Base-by-base conservation (phyloP, 345 rosid species). In the Melastoma malabathricum region DNA sequence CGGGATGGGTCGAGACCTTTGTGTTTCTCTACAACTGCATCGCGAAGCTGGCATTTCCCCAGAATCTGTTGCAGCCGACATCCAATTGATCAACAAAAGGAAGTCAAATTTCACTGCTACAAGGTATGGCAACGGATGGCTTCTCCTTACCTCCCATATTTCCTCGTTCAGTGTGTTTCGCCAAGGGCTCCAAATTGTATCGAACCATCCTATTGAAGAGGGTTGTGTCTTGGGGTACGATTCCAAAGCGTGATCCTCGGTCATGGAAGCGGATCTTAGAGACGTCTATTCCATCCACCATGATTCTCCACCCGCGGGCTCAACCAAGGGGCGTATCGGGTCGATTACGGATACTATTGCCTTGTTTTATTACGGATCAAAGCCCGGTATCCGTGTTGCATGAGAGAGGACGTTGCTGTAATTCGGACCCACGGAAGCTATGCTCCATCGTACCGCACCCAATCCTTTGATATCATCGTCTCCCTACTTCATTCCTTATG, bases 151-250 rank as follows among this genome's bases (percentile, higher is more conserved):
- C 93, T 87, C 89, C 98, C 98, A 92, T 64, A 92, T 84, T 62
- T 84, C 89, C 62, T 70, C 74, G 67, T n/a, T 92, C 96, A 1
- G 78, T 58, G 58, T 82, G 88, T 15, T 79, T 81, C 60, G 72
- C 69, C 41, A 81, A 61, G 43, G 98, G 98, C 58, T 92, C 96
- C 71, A 92, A 58, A 51, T 92, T 92, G 70, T 71, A 84, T 69
- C 95, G 80, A 57, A 92, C 98, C 18, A 88, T 87, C 57, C 96
- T 96, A 29, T 77, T 84, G 64, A 87, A 92, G 19, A 87, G 78
- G 45, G 97, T 87, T 49, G 98, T 93, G 55, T 92, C 98, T 44
- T 84, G 96, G 60, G 96, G 98, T 58, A 92, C 84, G 45, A 92
- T 81, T 56, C 93, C 98, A 47, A 87, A 77, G n/a, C 88, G 69